phyloP scores from a whole-genome alignment of 257 asterid species.

The Solanum peruvianum region DNA sequence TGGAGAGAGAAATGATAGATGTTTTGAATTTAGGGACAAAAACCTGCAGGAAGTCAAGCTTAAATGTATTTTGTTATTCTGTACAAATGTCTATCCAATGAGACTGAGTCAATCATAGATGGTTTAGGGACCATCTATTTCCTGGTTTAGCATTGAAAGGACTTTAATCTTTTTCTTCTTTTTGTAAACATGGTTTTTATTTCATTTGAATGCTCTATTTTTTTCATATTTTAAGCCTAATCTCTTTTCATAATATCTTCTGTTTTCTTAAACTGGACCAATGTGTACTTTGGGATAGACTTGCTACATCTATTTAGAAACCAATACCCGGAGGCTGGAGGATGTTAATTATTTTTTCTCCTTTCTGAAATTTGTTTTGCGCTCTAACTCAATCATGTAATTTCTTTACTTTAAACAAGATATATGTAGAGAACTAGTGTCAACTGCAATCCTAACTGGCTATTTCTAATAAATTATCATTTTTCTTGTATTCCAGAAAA shows the following conservation, averaged over 20 bases:
- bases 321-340: neutral
- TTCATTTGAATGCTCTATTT: neutral
- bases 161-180: too few relatives aligned
- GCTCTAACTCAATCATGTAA: neutral
- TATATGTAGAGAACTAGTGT: neutral
- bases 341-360: neutral
- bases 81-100: too few relatives aligned
- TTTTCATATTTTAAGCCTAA: neutral
- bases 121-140: too few relatives aligned
- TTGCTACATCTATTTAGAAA: neutral
- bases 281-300: neutral
- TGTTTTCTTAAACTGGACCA: neutral
- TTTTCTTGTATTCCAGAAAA: constrained; percentile 43
- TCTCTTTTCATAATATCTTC: neutral
- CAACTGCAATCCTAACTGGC: neutral
- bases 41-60: too few relatives aligned
- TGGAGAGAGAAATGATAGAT: too few relatives aligned
- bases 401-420: neutral
- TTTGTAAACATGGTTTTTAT: neutral
- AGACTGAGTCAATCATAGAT: too few relatives aligned
- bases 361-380: neutral
- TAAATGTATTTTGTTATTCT: too few relatives aligned
- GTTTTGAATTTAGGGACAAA: too few relatives aligned
- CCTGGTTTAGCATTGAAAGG: too few relatives aligned
- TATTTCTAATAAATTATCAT: neutral